Percentiles rank a stretch among this genome's conserved stretches.
Conservation (phyloP, 2,329 filamentous ascomycete species). For the Pyricularia grisea region DNA sequence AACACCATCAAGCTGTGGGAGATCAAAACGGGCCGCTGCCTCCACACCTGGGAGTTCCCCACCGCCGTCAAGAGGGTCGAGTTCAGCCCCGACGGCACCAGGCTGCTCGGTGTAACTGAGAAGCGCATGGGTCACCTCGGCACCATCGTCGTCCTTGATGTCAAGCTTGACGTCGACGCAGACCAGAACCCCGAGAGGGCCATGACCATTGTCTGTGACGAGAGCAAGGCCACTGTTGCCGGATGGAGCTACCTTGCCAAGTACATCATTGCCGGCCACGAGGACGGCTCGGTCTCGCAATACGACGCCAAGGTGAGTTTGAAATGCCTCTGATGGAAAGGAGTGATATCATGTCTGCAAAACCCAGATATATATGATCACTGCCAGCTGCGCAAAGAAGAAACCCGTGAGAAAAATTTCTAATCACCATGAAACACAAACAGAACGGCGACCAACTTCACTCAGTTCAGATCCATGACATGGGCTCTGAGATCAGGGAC, state of each 20-base stretch:
- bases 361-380: background rate
- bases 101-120: conserved; percentile 90
- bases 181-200: conserved; percentile 77
- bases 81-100: conserved; percentile 88
- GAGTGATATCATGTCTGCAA: background rate
- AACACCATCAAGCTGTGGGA: conserved; percentile 98
- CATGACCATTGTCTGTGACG: conserved; percentile 84
- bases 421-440: background rate
- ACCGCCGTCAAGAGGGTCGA: conserved; percentile 97
- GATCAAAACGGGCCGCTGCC: conserved; percentile 78
- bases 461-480: conserved; percentile 85
- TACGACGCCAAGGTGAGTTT: conserved; percentile 65
- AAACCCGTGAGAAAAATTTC: background rate
- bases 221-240: conserved; percentile 94
- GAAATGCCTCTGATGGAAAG: background rate
- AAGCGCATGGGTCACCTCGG: conserved; percentile 96
- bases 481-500: conserved; percentile 75
- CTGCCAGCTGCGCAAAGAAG: background rate
- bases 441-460: conserved; percentile 94
- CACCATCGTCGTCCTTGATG: conserved; percentile 87
- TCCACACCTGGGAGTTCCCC: conserved; percentile 97
- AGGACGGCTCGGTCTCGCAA: conserved; percentile 84
- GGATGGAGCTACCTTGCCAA: conserved; percentile 91
- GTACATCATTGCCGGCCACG: conserved; percentile 96
- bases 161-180: conserved; percentile 72